Conservation (phyloP, 164 flowering plant species). For the Santalum album region DNA sequence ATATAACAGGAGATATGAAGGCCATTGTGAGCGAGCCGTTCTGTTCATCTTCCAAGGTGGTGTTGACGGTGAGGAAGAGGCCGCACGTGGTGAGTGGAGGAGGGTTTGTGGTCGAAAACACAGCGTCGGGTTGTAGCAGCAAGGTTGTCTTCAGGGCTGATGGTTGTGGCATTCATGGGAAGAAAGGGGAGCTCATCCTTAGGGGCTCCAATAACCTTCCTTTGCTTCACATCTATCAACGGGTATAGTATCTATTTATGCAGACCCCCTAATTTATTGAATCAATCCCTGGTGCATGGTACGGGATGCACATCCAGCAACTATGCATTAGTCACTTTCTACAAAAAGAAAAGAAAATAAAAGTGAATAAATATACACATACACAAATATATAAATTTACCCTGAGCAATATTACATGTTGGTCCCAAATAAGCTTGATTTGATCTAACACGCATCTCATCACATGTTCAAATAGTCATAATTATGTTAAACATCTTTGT, state of each 20-base stretch:
- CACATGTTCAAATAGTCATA: too few species aligned
- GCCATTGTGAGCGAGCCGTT: constrained; percentile 61
- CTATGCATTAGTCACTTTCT: too few species aligned
- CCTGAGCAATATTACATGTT: too few species aligned
- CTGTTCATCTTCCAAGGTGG: constrained; percentile 40
- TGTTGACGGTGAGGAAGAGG: constrained; percentile 58
- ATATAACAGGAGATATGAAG: constrained; percentile 7
- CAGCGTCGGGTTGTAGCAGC: constrained; percentile 32
- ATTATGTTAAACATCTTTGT: not conserved
- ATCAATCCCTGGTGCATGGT: too few species aligned
- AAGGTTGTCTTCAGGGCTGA: constrained; percentile 58
- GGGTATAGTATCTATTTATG: constrained; percentile 28
- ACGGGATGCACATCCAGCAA: too few species aligned
- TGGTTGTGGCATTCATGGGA: constrained; percentile 73
- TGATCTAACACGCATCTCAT: too few species aligned
- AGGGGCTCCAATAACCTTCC: constrained; percentile 40
- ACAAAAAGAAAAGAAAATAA: too few species aligned
- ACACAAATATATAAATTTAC: too few species aligned
- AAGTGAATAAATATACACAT: too few species aligned
- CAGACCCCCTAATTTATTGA: too few species aligned
- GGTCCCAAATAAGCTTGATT: too few species aligned
- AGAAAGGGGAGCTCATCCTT: constrained; percentile 45
- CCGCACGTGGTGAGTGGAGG: constrained; percentile 78
- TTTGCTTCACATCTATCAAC: constrained; percentile 56
- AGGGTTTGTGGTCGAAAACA: constrained; percentile 60